Conservation (phyloP, 2,329 filamentous ascomycete species). For the Penicillium sp. region DNA sequence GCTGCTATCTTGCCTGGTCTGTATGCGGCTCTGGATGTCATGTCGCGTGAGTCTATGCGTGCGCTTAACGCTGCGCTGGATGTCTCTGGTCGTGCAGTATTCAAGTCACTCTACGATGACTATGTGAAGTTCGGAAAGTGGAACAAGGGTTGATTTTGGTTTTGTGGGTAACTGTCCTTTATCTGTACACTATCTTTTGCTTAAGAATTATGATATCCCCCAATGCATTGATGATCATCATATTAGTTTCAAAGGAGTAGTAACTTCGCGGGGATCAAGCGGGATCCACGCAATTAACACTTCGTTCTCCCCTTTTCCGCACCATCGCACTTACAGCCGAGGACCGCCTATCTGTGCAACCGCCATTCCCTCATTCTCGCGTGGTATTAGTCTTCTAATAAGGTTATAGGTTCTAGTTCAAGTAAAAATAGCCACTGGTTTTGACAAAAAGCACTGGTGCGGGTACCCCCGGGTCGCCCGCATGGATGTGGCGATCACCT, state of each 20-base stretch:
- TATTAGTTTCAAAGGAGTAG: not conserved
- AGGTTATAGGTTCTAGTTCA: too few relatives aligned
- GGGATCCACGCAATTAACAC: too few relatives aligned
- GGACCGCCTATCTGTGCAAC: too few relatives aligned
- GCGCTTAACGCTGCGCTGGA: slow-evolving; percentile 53
- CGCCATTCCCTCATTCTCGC: too few relatives aligned
- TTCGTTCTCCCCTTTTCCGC: too few relatives aligned
- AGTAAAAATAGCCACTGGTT: too few relatives aligned
- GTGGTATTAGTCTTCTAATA: too few relatives aligned
- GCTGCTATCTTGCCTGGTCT: slow-evolving; percentile 52
- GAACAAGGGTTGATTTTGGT: slow-evolving; percentile 41
- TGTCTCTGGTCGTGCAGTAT: slow-evolving; percentile 51
- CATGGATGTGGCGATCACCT: too few relatives aligned
- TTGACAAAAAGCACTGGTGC: too few relatives aligned
- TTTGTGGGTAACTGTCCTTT: slow-evolving; percentile 5
- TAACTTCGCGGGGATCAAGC: too few relatives aligned
- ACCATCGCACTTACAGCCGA: too few relatives aligned
- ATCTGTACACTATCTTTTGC: slow-evolving; percentile 20
- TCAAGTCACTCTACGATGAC: slow-evolving; percentile 54
- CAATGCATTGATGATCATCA: slow-evolving; percentile 24
- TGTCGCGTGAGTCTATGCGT: slow-evolving; percentile 51
- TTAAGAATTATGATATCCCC: slow-evolving; percentile 27
- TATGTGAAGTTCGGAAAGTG: slow-evolving; percentile 49
- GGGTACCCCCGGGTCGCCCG: too few relatives aligned
- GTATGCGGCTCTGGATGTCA: slow-evolving; percentile 54